Evolutionary conservation across 495 filamentous ascomycete genomes (phyloP), one percentile per base, ranked within the genome.

Genomic region (Lepraria neglecta): DNA sequence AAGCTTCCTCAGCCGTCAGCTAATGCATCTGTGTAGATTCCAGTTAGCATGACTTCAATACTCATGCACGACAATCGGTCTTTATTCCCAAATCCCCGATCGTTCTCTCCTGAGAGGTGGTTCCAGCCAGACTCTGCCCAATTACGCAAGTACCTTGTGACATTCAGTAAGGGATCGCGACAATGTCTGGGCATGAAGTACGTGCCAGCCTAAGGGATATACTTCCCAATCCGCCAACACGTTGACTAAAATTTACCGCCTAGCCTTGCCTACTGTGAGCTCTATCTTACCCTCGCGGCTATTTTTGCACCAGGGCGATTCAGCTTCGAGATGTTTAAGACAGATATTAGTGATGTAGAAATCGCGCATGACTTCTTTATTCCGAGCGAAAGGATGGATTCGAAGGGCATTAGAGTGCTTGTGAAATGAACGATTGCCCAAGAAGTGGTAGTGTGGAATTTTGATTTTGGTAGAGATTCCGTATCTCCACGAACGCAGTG

Each of bases 31-130:
- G 35, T 38, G 1, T 30, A 46, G 69, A 77, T 73, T 12, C 71
- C 75, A 0, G 71, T 80, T 15, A 72, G 75, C 11, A 76, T 74
- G 73, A 75, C 71, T 0, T 28, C 62, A 1, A 15, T 73, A 3
- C 48, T 75, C 12, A 64, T 77, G 44, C 74, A 77, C 31, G 56
- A 63, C 33, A 68, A 66, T 27, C 61, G 58, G 2, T 21, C 46
- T 12, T 21, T 60, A 4, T 79, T 78, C 59, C 70, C 54, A 9
- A 24, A 24, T 24, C 24, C 24, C 24, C 24, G 24, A 24, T 24
- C 2, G 2, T 24, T 24, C 24, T 24, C 24, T 24, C 24, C 24
- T 24, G 55, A 65, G 3, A 68, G 75, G 0, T 57, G 70, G 56
- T 68, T 77, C 27, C 80, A 75, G 73, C 33, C 66, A 3, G 46